Conservation (phyloP, 768 basidiomycete genomes). For the Naganishia vishniacii region DNA sequence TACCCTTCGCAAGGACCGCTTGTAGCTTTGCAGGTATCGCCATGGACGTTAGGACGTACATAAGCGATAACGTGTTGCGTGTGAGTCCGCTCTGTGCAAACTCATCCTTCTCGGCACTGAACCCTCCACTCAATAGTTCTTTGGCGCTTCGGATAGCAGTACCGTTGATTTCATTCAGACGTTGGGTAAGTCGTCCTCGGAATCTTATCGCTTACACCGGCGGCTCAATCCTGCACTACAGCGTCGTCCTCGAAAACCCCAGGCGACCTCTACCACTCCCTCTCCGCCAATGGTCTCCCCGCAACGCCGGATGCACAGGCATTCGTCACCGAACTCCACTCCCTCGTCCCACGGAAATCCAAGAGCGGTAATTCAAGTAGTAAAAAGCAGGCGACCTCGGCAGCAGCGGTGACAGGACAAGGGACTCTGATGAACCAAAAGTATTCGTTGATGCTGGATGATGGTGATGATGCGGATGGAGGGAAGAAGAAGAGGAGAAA, state of each 20-base stretch:
- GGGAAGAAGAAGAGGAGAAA: constrained; percentile 54
- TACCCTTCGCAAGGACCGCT: no score
- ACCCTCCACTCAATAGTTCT: constrained; percentile 55
- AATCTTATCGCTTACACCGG: not conserved
- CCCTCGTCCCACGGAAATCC: constrained; percentile 68
- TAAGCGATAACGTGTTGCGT: constrained; percentile 48
- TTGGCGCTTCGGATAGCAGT: constrained; percentile 75
- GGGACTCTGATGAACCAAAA: constrained; percentile 57
- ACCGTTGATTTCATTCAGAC: constrained; percentile 83
- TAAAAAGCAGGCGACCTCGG: constrained; percentile 55
- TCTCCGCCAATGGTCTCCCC: constrained; percentile 73
- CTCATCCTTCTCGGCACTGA: no score
- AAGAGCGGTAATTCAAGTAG: constrained; percentile 52
- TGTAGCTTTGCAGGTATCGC: no score
- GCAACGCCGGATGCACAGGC: constrained; percentile 70
- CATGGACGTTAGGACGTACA: constrained; percentile 37
- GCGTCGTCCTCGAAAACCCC: constrained; percentile 69
- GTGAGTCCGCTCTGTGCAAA: no score
- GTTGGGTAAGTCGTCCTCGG: constrained; percentile 57
- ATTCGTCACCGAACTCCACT: constrained; percentile 73
- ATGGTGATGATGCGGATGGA: constrained; percentile 54
- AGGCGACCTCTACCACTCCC: constrained; percentile 67
- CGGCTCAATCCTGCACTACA: constrained; percentile 51
- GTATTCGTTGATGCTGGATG: constrained; percentile 79
- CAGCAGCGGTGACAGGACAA: constrained; percentile 64